Evolutionary conservation across 495 filamentous ascomycete species (phyloP), one percentile per base, ranked within the genome.

Genomic region (Aspergillus hancockii): DNA sequence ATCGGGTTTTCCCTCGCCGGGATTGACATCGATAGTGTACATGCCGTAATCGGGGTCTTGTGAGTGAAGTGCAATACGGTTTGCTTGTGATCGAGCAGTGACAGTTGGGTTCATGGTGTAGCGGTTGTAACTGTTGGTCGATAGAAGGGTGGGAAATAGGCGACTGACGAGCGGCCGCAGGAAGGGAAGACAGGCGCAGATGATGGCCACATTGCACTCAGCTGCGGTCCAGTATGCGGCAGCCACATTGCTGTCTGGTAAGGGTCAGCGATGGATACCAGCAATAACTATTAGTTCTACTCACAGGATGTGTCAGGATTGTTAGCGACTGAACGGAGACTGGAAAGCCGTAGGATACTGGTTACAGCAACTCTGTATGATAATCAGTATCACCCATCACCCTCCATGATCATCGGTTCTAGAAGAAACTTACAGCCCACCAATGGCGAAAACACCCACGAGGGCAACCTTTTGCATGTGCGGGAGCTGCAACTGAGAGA

Each of bases 161-260:
- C 80, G 79, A 49, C 87, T 85, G 63, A 91, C 81, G n/a, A 96
- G 75, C 12, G 92, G 92, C 57, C 93, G 93, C 40, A 95, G 75
- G 21, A 89, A 92, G 14, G 92, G 92, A 21, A 95, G 85, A 63
- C 90, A 94, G 51, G 88, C 89, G 61, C 89, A 93, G 61, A 91
- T 87, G 63, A 95, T 93, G 25, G 90, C 83, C 13, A 82, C 80
- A 69, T 95, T 91, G 71, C 93, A 90, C 70, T 96, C 92, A 55
- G 95, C 84, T 23, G 88, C 88, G 18, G 88, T 91, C 91, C 91
- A 96, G 63, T 78, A 82, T 0, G 82, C 81, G 6, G 78, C 76
- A 43, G 71, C 76, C 31, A 84, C 78, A 64, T 84, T 85, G 60
- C 79, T 78, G 68, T 67, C 74, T 76, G 57, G 1, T 50, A 3